phyloP scores from a whole-genome alignment of 2,329 filamentous ascomycete species.

The Venturia asperata region DNA sequence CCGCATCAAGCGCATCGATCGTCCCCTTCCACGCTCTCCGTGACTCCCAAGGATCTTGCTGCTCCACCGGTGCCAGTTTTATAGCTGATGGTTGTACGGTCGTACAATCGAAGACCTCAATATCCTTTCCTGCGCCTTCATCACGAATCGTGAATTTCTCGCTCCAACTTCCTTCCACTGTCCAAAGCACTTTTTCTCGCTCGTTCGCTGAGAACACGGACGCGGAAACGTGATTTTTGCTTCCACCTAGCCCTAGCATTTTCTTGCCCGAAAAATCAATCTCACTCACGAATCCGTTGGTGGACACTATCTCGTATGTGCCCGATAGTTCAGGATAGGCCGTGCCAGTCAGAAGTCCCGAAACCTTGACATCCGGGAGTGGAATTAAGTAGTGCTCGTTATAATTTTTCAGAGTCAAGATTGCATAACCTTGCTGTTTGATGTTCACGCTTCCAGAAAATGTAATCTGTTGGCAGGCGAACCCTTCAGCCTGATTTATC shows the following conservation, averaged over 20 bases:
- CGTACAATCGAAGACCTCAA: constrained; percentile 34
- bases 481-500: constrained; percentile 39
- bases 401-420: constrained; percentile 38
- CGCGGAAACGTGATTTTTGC: constrained; percentile 39
- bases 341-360: constrained; percentile 37
- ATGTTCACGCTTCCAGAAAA: constrained; percentile 40
- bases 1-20: constrained; percentile 32
- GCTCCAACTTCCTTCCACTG: constrained; percentile 38
- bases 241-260: constrained; percentile 32
- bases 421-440: constrained; percentile 41
- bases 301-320: constrained; percentile 36
- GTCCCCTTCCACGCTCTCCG: constrained; percentile 39
- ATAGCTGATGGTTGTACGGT: constrained; percentile 24
- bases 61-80: constrained; percentile 27
- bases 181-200: constrained; percentile 31
- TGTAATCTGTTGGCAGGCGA: constrained; percentile 42
- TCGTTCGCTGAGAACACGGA: constrained; percentile 32
- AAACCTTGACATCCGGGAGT: constrained; percentile 40
- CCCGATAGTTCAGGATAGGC: constrained; percentile 41
- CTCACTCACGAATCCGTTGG: constrained; percentile 36
- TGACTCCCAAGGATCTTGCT: constrained; percentile 42
- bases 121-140: constrained; percentile 26
- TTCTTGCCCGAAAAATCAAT: constrained; percentile 40
- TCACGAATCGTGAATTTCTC: constrained; percentile 35
- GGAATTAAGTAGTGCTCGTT: constrained; percentile 41